These are phyloP conservation scores for Veloporphyrellus conicus DNA, from an alignment of 1,284 basidiomycete genomes.

Conservation along the genomic window DNA sequence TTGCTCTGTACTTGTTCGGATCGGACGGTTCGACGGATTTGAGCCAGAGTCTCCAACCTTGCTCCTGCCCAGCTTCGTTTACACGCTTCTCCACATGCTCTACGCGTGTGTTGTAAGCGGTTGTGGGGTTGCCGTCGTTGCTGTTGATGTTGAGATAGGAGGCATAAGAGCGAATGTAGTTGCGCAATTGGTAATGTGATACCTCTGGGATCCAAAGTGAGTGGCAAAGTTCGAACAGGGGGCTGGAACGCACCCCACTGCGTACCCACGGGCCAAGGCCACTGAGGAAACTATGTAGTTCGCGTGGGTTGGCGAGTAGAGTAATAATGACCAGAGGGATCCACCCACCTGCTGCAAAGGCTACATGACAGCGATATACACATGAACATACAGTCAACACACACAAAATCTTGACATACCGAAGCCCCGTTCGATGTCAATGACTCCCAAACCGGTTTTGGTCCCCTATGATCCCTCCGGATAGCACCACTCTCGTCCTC, in stretches of 20 bases:
- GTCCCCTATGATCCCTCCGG: constrained; percentile 9
- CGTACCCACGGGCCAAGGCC: constrained; percentile 17
- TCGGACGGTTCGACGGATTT: constrained; percentile 30
- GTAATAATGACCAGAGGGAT: neutral
- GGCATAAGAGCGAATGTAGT: constrained; percentile 35
- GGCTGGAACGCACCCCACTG: constrained; percentile 8
- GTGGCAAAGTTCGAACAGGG: neutral
- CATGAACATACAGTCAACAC: neutral
- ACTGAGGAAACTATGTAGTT: constrained; percentile 7
- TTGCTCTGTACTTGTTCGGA: constrained; percentile 28
- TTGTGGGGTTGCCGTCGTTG: constrained; percentile 38
- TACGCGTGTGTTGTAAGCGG: constrained; percentile 47
- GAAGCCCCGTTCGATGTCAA: constrained; percentile 6
- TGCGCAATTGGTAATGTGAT: constrained; percentile 21
- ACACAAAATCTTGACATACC: constrained; percentile 2
- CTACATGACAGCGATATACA: neutral
- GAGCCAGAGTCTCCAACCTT: constrained; percentile 38
- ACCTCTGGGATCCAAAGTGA: constrained; percentile 11
- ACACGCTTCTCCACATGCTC: constrained; percentile 41
- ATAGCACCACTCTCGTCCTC: neutral
- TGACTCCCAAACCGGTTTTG: constrained; percentile 16
- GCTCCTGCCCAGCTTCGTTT: constrained; percentile 26
- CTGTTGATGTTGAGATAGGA: constrained; percentile 40
- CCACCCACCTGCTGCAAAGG: constrained; percentile 7
- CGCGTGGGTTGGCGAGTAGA: neutral